phyloP scores from a whole-genome alignment of 305 asterid genomes.

The Fraxinus xanthoxyloides region DNA sequence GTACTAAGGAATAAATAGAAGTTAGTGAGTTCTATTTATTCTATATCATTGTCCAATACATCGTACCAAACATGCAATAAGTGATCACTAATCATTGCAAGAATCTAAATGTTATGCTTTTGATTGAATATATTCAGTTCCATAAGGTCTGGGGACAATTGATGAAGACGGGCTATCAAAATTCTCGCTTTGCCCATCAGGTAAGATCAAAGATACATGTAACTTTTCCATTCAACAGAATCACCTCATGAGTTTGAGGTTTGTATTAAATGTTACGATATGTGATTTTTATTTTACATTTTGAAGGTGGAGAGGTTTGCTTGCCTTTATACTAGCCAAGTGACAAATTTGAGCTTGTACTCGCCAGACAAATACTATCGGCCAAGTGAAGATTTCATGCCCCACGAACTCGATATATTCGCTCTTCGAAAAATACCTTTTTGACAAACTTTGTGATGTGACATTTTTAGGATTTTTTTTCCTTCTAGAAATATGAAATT shows the following conservation, averaged over 20 bases:
- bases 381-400: constrained; percentile 96
- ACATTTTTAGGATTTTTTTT: background rate
- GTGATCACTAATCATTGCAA: background rate
- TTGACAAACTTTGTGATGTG: background rate
- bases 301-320: constrained; percentile 93
- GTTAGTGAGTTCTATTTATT: background rate
- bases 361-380: constrained; percentile 91
- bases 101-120: background rate
- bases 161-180: constrained; percentile 98
- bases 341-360: constrained; percentile 72
- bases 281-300: background rate
- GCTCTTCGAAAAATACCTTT: constrained; percentile 30
- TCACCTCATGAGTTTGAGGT: background rate
- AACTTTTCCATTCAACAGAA: background rate
- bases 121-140: constrained; percentile 53
- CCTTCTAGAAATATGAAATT: background rate
- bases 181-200: constrained; percentile 99
- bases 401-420: constrained; percentile 77
- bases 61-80: background rate
- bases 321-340: constrained; percentile 89
- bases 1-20: background rate
- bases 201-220: constrained; percentile 29
- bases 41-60: background rate
- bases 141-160: constrained; percentile 99
- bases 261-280: background rate